phyloP scores from a whole-genome alignment of 129 eudicot species.

The Glebionis coronaria region DNA sequence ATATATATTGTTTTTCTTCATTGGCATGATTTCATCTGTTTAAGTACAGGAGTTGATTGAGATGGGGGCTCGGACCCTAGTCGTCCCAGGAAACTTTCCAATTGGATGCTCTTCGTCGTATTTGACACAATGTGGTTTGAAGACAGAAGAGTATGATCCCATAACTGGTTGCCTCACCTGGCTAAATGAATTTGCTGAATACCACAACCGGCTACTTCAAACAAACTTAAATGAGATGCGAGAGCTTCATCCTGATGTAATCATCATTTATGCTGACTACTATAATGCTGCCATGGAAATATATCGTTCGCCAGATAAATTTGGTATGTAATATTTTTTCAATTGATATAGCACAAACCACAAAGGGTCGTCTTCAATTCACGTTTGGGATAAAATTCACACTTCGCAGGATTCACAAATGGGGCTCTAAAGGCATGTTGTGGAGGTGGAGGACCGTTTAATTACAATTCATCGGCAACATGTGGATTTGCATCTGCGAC shows the following conservation, averaged over 20 bases:
- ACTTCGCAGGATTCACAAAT: constrained; percentile 16
- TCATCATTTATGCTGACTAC: constrained; percentile 30
- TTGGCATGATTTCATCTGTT: no score
- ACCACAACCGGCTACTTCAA: constrained; percentile 33
- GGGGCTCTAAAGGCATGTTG: constrained; percentile 34
- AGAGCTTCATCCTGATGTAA: constrained; percentile 13
- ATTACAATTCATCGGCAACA: not conserved
- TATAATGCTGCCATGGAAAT: constrained; percentile 32
- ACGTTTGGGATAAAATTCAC: not conserved
- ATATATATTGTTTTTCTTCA: no score
- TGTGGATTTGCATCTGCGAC: constrained; percentile 16
- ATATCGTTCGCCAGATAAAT: constrained; percentile 10
- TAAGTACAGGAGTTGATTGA: constrained; percentile 25
- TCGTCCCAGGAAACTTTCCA: constrained; percentile 33
- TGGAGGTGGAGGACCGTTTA: constrained; percentile 33
- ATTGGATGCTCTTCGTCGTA: constrained; percentile 16
- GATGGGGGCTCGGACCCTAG: constrained; percentile 20
- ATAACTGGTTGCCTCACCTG: constrained; percentile 18
- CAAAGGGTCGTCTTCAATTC: no score
- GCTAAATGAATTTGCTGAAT: constrained; percentile 14
- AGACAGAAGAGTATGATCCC: constrained; percentile 10
- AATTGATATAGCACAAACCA: no score
- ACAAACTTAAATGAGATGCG: not conserved
- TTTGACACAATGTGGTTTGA: constrained; percentile 12
- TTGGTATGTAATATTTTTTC: constrained; percentile 20